Conservation (phyloP, 2,329 filamentous ascomycete genomes). For the Beauveria asiatica region DNA sequence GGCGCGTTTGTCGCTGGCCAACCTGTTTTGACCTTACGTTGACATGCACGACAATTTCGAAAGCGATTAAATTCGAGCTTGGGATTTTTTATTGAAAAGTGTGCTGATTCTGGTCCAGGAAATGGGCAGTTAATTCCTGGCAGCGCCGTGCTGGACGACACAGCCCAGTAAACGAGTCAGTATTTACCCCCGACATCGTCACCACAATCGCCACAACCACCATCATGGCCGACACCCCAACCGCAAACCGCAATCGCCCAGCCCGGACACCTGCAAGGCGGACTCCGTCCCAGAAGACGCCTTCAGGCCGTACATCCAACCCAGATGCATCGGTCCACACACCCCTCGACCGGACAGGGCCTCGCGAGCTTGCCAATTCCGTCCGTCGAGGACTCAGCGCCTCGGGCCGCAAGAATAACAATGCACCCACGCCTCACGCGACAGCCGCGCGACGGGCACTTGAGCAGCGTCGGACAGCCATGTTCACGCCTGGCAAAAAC, state of each 20-base stretch:
- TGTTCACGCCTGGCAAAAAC: constrained; percentile 52
- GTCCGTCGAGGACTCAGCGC: constrained; percentile 34
- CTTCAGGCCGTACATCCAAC: neutral
- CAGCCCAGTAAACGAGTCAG: neutral
- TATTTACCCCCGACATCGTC: neutral
- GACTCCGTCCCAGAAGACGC: constrained; percentile 28
- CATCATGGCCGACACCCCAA: constrained; percentile 12
- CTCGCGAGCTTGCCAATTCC: constrained; percentile 30
- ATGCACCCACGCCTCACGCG: constrained; percentile 50
- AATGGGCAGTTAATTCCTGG: neutral
- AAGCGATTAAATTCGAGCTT: too few species aligned
- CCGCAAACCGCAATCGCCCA: neutral
- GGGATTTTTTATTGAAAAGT: neutral
- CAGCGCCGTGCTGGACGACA: neutral
- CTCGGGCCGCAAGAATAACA: constrained; percentile 29
- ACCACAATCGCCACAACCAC: neutral
- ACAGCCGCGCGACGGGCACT: constrained; percentile 51
- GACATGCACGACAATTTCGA: neutral
- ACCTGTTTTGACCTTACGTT: neutral
- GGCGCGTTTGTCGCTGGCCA: neutral
- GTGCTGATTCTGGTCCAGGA: neutral
- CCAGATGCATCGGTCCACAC: constrained; percentile 29
- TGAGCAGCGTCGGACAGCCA: constrained; percentile 48
- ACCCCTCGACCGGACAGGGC: constrained; percentile 29
- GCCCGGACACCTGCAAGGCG: constrained; percentile 16